A percentile compares a stretch with the other conserved stretches of the same genome.
These are phyloP conservation scores for Diaporthe aspalathi DNA, from an alignment of 2,329 filamentous ascomycete species.

Conservation along the genomic window DNA sequence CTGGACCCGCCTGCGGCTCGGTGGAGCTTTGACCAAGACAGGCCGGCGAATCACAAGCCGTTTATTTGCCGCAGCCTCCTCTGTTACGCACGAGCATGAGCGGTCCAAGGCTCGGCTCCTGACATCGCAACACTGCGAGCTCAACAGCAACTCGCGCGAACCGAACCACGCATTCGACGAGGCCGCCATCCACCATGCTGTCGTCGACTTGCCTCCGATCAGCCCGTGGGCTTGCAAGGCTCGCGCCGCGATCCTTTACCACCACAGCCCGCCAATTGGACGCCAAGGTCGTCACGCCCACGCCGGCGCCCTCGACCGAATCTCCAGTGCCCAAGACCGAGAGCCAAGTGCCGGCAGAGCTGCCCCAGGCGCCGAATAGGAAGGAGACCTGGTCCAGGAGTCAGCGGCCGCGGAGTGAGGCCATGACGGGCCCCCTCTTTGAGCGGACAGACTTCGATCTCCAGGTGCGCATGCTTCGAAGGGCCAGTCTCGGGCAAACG, in stretches of 20 bases:
- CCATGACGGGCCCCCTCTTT: slow-evolving; percentile 94
- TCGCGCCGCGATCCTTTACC: slow-evolving; percentile 60
- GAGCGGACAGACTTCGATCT: slow-evolving; percentile 95
- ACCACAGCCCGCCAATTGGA: slow-evolving; percentile 61
- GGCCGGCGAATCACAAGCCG: slow-evolving; percentile 1
- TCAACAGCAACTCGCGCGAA: not conserved
- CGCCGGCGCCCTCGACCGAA: slow-evolving; percentile 53
- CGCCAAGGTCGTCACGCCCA: slow-evolving; percentile 51
- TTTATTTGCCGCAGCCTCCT: slow-evolving; percentile 10
- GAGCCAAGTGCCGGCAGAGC: slow-evolving; percentile 57
- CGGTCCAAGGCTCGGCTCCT: not conserved
- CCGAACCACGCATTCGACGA: slow-evolving; percentile 17
- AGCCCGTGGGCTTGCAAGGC: slow-evolving; percentile 56
- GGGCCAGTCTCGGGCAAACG: too few species aligned
- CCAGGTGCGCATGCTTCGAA: slow-evolving; percentile 73
- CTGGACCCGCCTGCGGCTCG: slow-evolving; percentile 2
- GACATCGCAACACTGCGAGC: slow-evolving; percentile 11
- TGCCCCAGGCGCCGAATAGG: slow-evolving; percentile 88
- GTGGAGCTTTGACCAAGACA: slow-evolving; percentile 15
- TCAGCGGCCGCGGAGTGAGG: slow-evolving; percentile 82
- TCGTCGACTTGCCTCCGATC: slow-evolving; percentile 54
- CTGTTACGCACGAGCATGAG: slow-evolving; percentile 16
- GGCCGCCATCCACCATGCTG: slow-evolving; percentile 55
- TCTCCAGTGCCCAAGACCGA: slow-evolving; percentile 59
- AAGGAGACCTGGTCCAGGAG: slow-evolving; percentile 83